phyloP scores from a whole-genome alignment of 1,284 basidiomycete species.

The Tilletia caries region DNA sequence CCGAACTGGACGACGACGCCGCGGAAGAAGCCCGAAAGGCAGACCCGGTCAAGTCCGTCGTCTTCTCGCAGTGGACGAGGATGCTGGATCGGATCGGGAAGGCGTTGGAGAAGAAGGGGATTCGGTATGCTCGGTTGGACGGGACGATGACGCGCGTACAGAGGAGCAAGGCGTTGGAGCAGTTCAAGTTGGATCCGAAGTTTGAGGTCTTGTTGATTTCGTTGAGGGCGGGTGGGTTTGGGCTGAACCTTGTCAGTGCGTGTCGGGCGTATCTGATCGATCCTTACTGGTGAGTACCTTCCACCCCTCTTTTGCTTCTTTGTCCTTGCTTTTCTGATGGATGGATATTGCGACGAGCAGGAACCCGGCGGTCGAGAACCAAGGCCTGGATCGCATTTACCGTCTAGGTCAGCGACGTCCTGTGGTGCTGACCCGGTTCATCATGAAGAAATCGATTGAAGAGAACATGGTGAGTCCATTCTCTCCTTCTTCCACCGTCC shows the following conservation, averaged over 20 bases:
- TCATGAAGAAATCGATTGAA: slow-evolving; percentile 50
- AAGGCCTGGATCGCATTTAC: slow-evolving; percentile 49
- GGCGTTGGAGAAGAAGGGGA: slow-evolving; percentile 40
- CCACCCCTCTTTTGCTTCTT: neutral
- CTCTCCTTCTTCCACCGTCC: neutral
- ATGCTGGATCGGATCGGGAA: slow-evolving; percentile 50
- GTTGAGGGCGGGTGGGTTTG: slow-evolving; percentile 49
- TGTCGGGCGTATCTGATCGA: slow-evolving; percentile 85
- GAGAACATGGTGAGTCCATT: slow-evolving; percentile 43
- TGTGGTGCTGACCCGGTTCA: slow-evolving; percentile 49
- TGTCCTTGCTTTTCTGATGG: slow-evolving; percentile 13
- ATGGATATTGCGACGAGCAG: slow-evolving; percentile 56
- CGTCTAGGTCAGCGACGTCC: slow-evolving; percentile 47
- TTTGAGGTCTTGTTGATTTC: slow-evolving; percentile 49
- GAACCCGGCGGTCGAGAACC: slow-evolving; percentile 85
- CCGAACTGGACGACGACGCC: neutral
- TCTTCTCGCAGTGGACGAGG: slow-evolving; percentile 58
- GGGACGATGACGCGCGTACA: slow-evolving; percentile 45
- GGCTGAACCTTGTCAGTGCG: slow-evolving; percentile 68
- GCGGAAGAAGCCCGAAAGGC: slow-evolving; percentile 22
- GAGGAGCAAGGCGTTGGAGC: slow-evolving; percentile 34
- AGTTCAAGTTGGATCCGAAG: slow-evolving; percentile 38
- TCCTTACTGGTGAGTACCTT: slow-evolving; percentile 73
- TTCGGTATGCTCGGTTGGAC: slow-evolving; percentile 40
- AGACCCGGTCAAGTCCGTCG: slow-evolving; percentile 50